Evolutionary conservation across 2,329 filamentous ascomycete genomes (phyloP).

Genomic region (Neopestalotiopsis sp.): DNA sequence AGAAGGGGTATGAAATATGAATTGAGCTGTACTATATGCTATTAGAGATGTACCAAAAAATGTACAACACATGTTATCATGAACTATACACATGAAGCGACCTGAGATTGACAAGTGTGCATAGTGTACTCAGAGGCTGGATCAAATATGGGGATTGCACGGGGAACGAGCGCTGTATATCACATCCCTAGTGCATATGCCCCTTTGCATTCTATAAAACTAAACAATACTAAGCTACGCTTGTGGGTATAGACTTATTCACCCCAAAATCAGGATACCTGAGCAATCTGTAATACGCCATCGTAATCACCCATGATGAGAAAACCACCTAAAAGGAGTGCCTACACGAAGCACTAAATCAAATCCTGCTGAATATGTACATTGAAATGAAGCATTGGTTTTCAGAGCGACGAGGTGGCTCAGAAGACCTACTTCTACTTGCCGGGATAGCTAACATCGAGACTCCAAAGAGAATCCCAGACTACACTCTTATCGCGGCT

Average conservation of each 20-base stretch:
- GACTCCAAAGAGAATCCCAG: constrained; percentile 67
- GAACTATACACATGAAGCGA: background rate
- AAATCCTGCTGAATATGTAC: background rate
- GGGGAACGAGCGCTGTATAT: background rate
- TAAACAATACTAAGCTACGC: background rate
- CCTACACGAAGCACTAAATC: background rate
- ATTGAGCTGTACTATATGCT: background rate
- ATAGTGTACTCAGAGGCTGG: background rate
- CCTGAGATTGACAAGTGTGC: background rate
- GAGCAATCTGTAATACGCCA: background rate
- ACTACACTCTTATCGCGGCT: constrained; percentile 57
- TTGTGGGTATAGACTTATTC: background rate
- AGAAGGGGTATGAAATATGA: background rate
- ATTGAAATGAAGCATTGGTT: background rate
- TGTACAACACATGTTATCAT: background rate
- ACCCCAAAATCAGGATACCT: background rate
- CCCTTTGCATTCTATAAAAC: background rate
- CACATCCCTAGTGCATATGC: background rate
- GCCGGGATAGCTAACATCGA: constrained; percentile 57
- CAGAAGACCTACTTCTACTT: constrained; percentile 41
- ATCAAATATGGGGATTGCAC: background rate
- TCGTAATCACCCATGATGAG: background rate
- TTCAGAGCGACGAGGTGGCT: background rate
- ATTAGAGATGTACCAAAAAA: background rate
- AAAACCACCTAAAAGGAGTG: background rate